phyloP scores from a whole-genome alignment of 257 asterid species.

The Buddleja alternifolia region DNA sequence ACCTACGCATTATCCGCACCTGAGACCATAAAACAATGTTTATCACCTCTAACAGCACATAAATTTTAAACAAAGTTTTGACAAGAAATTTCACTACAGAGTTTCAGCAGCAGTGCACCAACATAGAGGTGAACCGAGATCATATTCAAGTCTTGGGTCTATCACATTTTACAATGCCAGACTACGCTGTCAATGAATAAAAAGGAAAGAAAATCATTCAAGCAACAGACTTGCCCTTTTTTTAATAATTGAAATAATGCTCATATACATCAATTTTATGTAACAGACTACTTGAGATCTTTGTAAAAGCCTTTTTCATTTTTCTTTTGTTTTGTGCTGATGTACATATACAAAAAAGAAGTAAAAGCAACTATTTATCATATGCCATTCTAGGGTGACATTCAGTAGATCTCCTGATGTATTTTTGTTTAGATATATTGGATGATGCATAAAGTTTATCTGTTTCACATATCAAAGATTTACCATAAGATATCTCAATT shows the following conservation, averaged over 20 bases:
- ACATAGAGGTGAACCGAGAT: slow-evolving; percentile 5
- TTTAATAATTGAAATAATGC: slow-evolving; percentile 1
- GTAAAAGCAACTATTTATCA: too few relatives aligned
- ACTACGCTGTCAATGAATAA: slow-evolving; percentile 10
- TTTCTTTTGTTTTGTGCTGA: neutral
- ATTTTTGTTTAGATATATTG: too few relatives aligned
- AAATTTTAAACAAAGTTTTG: neutral
- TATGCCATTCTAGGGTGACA: too few relatives aligned
- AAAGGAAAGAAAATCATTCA: slow-evolving; percentile 14
- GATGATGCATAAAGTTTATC: neutral
- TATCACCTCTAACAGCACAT: slow-evolving; percentile 20
- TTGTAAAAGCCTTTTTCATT: neutral
- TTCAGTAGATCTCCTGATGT: too few relatives aligned
- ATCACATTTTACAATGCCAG: neutral
- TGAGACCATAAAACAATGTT: slow-evolving; percentile 39
- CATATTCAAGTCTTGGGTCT: slow-evolving; percentile 3
- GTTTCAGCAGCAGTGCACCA: slow-evolving; percentile 16
- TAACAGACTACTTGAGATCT: neutral
- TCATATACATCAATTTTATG: neutral
- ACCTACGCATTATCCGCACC: slow-evolving; percentile 97
- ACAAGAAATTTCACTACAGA: slow-evolving; percentile 9
- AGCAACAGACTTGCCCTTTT: slow-evolving; percentile 7
- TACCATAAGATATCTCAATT: slow-evolving; percentile 13
- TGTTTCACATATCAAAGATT: slow-evolving; percentile 18
- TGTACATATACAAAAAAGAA: too few relatives aligned